Base-by-base conservation (phyloP, 139 green algal genomes). In the Tetradesmus obliquus region DNA sequence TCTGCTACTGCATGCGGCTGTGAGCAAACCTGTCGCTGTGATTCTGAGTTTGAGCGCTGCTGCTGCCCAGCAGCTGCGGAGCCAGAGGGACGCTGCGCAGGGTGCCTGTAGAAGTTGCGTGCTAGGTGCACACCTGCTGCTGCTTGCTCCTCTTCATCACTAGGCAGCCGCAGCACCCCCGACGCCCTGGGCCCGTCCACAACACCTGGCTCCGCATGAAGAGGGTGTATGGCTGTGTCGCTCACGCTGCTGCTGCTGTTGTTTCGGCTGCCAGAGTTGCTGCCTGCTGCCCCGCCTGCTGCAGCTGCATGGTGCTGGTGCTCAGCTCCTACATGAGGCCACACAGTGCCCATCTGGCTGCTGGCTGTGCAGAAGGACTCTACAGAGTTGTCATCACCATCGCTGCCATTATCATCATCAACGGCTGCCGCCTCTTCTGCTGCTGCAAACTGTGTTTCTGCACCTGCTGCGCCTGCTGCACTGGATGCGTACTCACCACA, bases 261-360 rank as follows among this genome's bases (percentile, higher is more conserved):
- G 84, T 62, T 88, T 17, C 62, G 57, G 62, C 79, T 84, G 79
- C n/a, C 79, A n/a, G 32, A 45, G 79, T 45, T 55, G 45, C 12
- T n/a, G 45, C 79, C 13, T 22, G 32, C 62, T 24, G 20, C 60
- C 53, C 17, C 60, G 24, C 17, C 32, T 7, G 9, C 79, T 60
- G 79, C n/a, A 13, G 24, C 32, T 45, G 2, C 20, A 54, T 24
- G 6, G 19, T 51, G 32, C 5, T 71, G 82, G 20, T 76, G 66
- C 15, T 76, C 66, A n/a, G 17, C 17, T 17, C 66, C 17, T 55
- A 24, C 82, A 51, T 88, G 84, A n/a, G 84, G 84, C 84, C 84
- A 88, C 7, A 88, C 84, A 10, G 84, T 88, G 57, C 84, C 84
- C 84, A 55, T 88, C 15, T 88, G 84, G 58, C 84, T 88, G 58